Base-by-base conservation (phyloP, 1,284 basidiomycete species). In the Cryptococcus jaspeensis region DNA sequence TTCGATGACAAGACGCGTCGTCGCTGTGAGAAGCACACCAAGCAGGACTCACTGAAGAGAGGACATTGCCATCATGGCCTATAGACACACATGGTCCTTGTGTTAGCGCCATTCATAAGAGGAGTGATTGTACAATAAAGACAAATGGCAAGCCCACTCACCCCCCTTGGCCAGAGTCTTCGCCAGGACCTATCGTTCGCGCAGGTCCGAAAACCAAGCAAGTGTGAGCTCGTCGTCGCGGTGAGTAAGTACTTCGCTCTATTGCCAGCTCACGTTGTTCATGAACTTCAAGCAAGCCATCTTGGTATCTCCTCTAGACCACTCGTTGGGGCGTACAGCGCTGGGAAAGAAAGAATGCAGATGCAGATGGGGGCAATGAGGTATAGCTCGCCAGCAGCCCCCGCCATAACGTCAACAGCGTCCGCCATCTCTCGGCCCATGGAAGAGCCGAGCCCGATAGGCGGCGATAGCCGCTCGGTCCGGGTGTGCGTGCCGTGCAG, bases 111-210 rank as follows among this genome's bases (percentile, higher is more conserved):
- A 42, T 3, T n/a, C 28, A 22, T 12, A 23, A 8, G 16, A 41
- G 7, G 4, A n/a, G n/a, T n/a, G n/a, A 52, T 8, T 9, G 28
- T 32, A 32, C 28, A 4, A 9, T 32, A 9, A 32, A 9, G 6
- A 45, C 28, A 25, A 38, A 37, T 23, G 18, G 6, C n/a, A 11
- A n/a, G 48, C 20, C 52, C 13, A 57, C 69, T 23, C 51, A 70
- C 73, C 73, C 5, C 63, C 69, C 54, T 74, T 74, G 9, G 68
- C 56, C 23, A 74, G 52, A 1, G 74, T 74, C 45, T 62, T 23
- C 58, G 58, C 70, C 71, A 73, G 37, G 62, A 64, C 72, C 73
- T 12, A 18, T 32, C 42, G 20, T 18, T 50, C 20, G 49, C 12
- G 12, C 23, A 39, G 49, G 39, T 11, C n/a, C 37, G 32, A 25